Percentiles rank a stretch among this genome's conserved stretches.
phyloP scores from a whole-genome alignment of 106 monocot genomes.

The Cymbidium sinense region DNA sequence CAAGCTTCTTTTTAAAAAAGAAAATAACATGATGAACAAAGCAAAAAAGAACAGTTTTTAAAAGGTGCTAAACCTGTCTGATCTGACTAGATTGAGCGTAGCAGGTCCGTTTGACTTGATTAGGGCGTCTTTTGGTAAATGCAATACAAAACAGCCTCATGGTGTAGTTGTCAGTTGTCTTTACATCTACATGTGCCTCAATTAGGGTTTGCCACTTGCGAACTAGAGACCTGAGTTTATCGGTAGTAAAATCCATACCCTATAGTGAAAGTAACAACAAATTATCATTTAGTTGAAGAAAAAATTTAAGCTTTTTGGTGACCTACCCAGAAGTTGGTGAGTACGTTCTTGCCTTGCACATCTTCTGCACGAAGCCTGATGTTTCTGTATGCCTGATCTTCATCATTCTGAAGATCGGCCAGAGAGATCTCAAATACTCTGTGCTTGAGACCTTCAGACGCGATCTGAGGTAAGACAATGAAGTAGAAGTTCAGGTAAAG shows the following conservation, averaged over 20 bases:
- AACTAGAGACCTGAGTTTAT: slow-evolving; percentile 75
- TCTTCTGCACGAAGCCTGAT: slow-evolving; percentile 81
- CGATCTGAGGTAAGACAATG: slow-evolving; percentile 38
- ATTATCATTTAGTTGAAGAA: neutral
- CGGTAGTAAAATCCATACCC: slow-evolving; percentile 88
- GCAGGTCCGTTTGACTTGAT: slow-evolving; percentile 86
- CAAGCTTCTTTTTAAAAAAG: neutral
- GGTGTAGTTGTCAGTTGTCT: slow-evolving; percentile 79
- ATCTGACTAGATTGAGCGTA: slow-evolving; percentile 87
- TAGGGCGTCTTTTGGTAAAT: slow-evolving; percentile 74
- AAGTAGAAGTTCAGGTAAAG: too few species aligned
- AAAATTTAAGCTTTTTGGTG: too few species aligned
- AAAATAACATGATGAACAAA: neutral
- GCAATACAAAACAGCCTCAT: slow-evolving; percentile 83
- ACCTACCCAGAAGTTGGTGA: slow-evolving; percentile 88
- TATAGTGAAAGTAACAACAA: slow-evolving; percentile 8
- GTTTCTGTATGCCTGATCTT: slow-evolving; percentile 86
- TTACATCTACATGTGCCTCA: slow-evolving; percentile 93
- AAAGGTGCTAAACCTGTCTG: slow-evolving; percentile 38
- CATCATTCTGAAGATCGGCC: slow-evolving; percentile 84
- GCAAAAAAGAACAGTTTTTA: too few species aligned
- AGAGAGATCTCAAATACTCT: slow-evolving; percentile 76
- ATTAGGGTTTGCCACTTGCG: slow-evolving; percentile 89
- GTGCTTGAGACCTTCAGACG: slow-evolving; percentile 87
- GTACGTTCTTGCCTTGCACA: slow-evolving; percentile 85